Base-by-base conservation (phyloP, 768 basidiomycete genomes). In the Myochromella boudieri region DNA sequence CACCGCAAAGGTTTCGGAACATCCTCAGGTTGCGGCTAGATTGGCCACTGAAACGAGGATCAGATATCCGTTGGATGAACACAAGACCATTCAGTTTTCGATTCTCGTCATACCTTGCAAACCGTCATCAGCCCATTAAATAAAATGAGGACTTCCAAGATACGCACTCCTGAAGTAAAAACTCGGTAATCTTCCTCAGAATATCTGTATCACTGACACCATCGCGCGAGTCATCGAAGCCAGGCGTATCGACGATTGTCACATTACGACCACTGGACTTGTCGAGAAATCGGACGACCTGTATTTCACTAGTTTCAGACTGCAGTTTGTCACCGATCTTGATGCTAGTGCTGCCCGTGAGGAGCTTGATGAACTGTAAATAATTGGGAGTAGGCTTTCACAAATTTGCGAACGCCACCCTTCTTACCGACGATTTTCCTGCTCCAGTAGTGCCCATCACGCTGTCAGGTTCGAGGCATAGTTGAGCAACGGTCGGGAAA, bases 1-100 rank as follows among this genome's bases (percentile, higher is more conserved):
- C 42, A 7, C 50, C 50, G 34, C 50, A 52, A 11, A 52, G 45
- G 2, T 29, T 21, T n/a, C 20, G 20, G 44, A 51, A 51, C 50
- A 51, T 51, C 39, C 32, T 34, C n/a, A 51, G 22, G 21, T 46
- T 46, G 5, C 44, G 38, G 2, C 12, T 42, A 2, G 50, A 45
- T 1, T 7, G 26, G 25, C 50, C 50, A n/a, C 32, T 11, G 14
- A 51, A 15, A n/a, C 50, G n/a, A 27, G n/a, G 6, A 15, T 46
- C 44, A 1, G 44, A 36, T 21, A 52, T 52, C 1, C 44, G 44
- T 8, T 46, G 50, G 15, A 52, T 17, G 24, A 46, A 52, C 7
- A 52, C 17, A 17, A 52, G 10, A 9, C 45, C 45, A 6, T 18
- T 17, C 15, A 52, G 45, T 14, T 34, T 47, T n/a, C 8, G 20